phyloP scores from a whole-genome alignment of 371 early-diverging fungal species.

The Vairimorpha necatrix region DNA sequence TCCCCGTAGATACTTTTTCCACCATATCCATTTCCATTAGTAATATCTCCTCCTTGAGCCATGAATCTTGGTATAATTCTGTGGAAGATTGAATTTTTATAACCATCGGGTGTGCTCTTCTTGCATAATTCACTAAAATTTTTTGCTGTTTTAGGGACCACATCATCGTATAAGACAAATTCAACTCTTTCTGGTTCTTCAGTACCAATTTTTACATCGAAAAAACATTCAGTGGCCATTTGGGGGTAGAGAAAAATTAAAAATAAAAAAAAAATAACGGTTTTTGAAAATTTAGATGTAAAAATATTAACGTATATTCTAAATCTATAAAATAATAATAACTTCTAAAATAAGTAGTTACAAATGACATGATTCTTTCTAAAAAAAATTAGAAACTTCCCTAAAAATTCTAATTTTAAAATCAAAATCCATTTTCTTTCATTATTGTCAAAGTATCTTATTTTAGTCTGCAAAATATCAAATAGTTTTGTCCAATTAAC shows the following conservation, averaged over 20 bases:
- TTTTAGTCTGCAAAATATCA: no score
- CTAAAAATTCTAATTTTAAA: no score
- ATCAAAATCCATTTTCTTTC: no score
- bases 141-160: constrained; percentile 10
- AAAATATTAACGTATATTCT: not conserved
- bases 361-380: no score
- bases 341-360: no score
- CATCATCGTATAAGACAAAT: not conserved
- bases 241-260: constrained; percentile 3
- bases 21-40: constrained; percentile 81
- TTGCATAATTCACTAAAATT: constrained; percentile 12
- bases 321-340: not conserved
- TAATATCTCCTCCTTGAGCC: constrained; percentile 96
- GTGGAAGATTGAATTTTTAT: constrained; percentile 66
- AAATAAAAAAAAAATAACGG: not conserved
- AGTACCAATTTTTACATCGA: not conserved
- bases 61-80: constrained; percentile 81
- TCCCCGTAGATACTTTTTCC: constrained; percentile 85
- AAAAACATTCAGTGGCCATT: constrained; percentile 13
- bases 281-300: not conserved
- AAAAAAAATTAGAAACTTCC: no score
- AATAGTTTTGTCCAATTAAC: no score
- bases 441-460: no score
- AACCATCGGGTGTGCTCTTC: not conserved
- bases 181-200: not conserved